Base-by-base conservation (phyloP, 2,329 filamentous ascomycete species). In the Phyllosticta citrichinensis region DNA sequence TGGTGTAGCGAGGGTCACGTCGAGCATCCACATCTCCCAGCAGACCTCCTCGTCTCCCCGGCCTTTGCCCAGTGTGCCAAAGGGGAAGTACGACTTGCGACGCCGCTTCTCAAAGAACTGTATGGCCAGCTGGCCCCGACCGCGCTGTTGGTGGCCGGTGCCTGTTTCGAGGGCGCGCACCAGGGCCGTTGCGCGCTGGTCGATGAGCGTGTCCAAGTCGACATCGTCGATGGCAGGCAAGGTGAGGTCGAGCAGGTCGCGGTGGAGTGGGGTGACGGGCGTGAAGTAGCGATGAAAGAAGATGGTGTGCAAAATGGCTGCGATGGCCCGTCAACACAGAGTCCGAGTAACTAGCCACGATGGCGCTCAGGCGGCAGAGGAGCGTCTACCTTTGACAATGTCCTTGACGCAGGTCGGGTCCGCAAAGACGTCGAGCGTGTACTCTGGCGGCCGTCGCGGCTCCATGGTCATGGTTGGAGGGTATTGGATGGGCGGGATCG, bases 231-330 rank as follows among this genome's bases (percentile, higher is more conserved):
- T 88, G 69, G 89, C 89, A 57, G 94, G 92, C 27, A 97, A 84
- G 35, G 91, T 92, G 64, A 96, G 83, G 75, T 96, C 92, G 66
- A 97, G 86, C 65, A 97, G 86, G 71, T 97, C 92, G 76, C 91
- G 87, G 65, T 90, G 91, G 65, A 85, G 83, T 5, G 94, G 93
- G 52, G 84, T 80, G 67, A 97, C 83, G 62, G 90, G 87, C 62
- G 91, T 91, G 80, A 97, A 97, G 83, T 93, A 96, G 70, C 94
- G 88, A 79, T 97, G 92, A 82, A 97, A 97, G 84, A 97, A 99
- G 74, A 97, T 97, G 57, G 92, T 95, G 75, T 97, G 92, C 56
- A 97, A 83, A 73, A 97, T 89, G 65, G 89, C 93, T 96, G 69
- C 54, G 50, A 19, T 17, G 22, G 58, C 35, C 35, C 55, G 58